Percentiles rank a stretch among this genome's conserved stretches.
Conservation (phyloP, 139 green algal species). For the Zygnema cylindricum region DNA sequence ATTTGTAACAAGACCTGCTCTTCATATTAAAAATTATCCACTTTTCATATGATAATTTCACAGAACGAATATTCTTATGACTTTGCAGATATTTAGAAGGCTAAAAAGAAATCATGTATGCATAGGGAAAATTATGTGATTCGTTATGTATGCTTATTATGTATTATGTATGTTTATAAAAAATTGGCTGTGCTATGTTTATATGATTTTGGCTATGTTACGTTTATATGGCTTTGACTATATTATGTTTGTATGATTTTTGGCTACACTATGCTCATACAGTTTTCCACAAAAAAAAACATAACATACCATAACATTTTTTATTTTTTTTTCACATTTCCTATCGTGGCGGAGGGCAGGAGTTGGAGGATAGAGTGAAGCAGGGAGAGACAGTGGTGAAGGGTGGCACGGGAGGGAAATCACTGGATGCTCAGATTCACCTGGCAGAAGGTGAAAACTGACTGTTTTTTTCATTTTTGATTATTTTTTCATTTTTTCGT, state of each 20-base stretch:
- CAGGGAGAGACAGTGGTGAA: slow-evolving; percentile 36
- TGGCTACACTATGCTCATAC: background rate
- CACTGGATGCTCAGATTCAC: slow-evolving; percentile 30
- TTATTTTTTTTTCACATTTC: background rate
- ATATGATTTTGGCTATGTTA: background rate
- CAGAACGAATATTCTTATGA: too few relatives aligned
- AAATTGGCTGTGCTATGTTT: background rate
- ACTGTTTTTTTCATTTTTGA: too few relatives aligned
- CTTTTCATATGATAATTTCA: too few relatives aligned
- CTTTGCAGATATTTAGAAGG: background rate
- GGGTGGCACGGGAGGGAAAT: slow-evolving; percentile 36
- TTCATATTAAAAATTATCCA: too few relatives aligned
- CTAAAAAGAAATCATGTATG: too few relatives aligned
- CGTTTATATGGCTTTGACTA: background rate
- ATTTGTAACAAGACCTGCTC: too few relatives aligned
- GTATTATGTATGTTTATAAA: too few relatives aligned
- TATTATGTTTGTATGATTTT: background rate
- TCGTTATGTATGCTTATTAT: too few relatives aligned
- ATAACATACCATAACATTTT: too few relatives aligned
- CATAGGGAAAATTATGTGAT: too few relatives aligned
- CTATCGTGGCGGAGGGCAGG: background rate
- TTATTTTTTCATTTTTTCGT: too few relatives aligned
- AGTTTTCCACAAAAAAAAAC: background rate
- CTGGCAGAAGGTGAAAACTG: slow-evolving; percentile 28
- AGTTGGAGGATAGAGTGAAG: slow-evolving; percentile 2